Evolutionary conservation across 306 rosid species (phyloP).

Genomic region (Delonix regia): DNA sequence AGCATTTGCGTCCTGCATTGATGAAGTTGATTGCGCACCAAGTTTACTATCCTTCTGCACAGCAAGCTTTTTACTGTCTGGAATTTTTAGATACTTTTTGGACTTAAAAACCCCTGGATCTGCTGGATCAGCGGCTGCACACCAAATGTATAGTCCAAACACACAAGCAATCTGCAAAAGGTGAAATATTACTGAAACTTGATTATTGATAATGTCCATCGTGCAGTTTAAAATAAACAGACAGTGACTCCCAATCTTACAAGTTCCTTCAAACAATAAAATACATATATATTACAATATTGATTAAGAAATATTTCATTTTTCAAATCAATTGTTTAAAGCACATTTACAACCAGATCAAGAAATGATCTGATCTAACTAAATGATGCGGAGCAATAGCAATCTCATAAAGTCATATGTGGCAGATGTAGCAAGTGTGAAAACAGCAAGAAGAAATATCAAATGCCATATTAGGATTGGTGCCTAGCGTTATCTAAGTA

Average conservation of each 20-base stretch:
- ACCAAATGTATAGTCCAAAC: slow-evolving; percentile 91
- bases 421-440: neutral
- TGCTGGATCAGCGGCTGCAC: slow-evolving; percentile 98
- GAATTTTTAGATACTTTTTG: slow-evolving; percentile 74
- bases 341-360: slow-evolving; percentile 19
- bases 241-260: slow-evolving; percentile 1
- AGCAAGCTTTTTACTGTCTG: slow-evolving; percentile 55
- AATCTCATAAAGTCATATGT: neutral
- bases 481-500: neutral
- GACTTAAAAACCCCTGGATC: slow-evolving; percentile 95
- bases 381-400: slow-evolving; percentile 2
- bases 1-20: slow-evolving; percentile 62
- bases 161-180: slow-evolving; percentile 78
- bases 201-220: slow-evolving; percentile 8
- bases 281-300: neutral
- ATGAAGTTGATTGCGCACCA: slow-evolving; percentile 71
- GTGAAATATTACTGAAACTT: slow-evolving; percentile 34
- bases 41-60: slow-evolving; percentile 59
- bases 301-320: neutral
- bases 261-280: neutral
- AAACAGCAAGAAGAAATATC: neutral
- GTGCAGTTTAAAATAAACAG: slow-evolving; percentile 3
- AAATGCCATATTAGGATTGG: neutral
- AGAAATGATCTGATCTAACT: neutral
- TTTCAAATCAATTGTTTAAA: neutral